A percentile compares a stretch with the other conserved stretches of the same genome.
phyloP scores from a whole-genome alignment of 2,329 filamentous ascomycete genomes.

The Xylaria hypoxylon region DNA sequence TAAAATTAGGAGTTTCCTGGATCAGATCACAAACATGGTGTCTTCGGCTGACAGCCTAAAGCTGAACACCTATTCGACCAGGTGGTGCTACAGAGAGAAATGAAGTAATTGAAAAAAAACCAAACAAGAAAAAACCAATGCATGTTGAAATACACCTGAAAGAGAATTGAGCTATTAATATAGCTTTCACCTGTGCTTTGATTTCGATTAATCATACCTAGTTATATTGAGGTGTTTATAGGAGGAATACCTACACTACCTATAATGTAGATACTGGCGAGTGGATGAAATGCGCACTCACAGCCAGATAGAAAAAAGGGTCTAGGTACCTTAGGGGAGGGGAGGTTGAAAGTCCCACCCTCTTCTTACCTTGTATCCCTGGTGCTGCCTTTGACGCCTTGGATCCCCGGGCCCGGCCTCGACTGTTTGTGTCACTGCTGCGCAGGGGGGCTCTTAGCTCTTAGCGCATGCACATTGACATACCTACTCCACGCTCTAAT shows the following conservation, averaged over 20 bases:
- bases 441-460: constrained; percentile 27
- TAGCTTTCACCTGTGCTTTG: neutral
- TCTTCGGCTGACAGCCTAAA: constrained; percentile 28
- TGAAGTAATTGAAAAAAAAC: constrained; percentile 7
- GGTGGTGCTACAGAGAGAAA: constrained; percentile 18
- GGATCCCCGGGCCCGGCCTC: constrained; percentile 19
- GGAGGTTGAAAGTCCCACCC: constrained; percentile 23
- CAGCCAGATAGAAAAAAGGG: too few species aligned
- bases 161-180: neutral
- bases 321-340: too few species aligned
- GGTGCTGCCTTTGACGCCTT: constrained; percentile 1
- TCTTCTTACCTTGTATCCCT: constrained; percentile 18
- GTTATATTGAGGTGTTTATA: neutral
- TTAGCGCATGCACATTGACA: constrained; percentile 15
- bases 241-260: too few species aligned
- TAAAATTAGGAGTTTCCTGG: constrained; percentile 16
- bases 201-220: constrained; percentile 10
- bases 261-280: too few species aligned
- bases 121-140: constrained; percentile 5
- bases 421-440: constrained; percentile 32
- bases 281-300: neutral
- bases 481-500: constrained; percentile 16
- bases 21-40: constrained; percentile 25
- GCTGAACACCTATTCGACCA: constrained; percentile 26
- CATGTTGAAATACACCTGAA: neutral